These are phyloP conservation scores for Kingdonia uniflora DNA, from an alignment of 164 flowering plant species.

Conservation along the genomic window DNA sequence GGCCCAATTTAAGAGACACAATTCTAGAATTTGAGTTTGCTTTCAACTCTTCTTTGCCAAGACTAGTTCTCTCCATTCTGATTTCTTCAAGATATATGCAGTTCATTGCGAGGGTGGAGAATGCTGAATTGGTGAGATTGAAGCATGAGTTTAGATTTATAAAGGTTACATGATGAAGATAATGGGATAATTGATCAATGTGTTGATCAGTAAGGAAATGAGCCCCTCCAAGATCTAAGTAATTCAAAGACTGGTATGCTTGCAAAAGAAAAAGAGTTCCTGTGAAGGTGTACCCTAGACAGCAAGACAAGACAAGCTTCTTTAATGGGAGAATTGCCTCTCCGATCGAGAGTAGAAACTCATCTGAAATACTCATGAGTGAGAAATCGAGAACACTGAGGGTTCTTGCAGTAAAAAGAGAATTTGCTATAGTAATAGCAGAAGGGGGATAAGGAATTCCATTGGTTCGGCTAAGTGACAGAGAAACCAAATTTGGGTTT, in stretches of 20 bases:
- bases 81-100: constrained; percentile 29
- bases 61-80: constrained; percentile 33
- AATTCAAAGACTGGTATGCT: constrained; percentile 11
- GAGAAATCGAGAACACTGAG: constrained; percentile 29
- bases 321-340: constrained; percentile 31
- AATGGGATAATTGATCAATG: constrained; percentile 21
- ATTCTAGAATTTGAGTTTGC: constrained; percentile 12
- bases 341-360: constrained; percentile 25
- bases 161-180: constrained; percentile 17
- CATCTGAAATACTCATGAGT: constrained; percentile 30
- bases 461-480: constrained; percentile 16
- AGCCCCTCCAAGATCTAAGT: constrained; percentile 24
- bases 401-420: constrained; percentile 12
- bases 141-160: constrained; percentile 31
- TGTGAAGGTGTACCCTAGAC: constrained; percentile 22
- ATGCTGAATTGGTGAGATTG: constrained; percentile 21
- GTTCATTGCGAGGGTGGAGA: constrained; percentile 22
- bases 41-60: constrained; percentile 19
- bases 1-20: constrained; percentile 20
- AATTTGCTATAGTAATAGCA: constrained; percentile 4
- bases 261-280: constrained; percentile 30
- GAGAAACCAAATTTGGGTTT: constrained; percentile 21
- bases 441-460: constrained; percentile 7
- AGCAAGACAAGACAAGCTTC: constrained; percentile 21
- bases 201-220: constrained; percentile 30